These are phyloP conservation scores for Candida mesenterica DNA, from an alignment of 1,139 yeast genomes.

Conservation along the genomic window DNA sequence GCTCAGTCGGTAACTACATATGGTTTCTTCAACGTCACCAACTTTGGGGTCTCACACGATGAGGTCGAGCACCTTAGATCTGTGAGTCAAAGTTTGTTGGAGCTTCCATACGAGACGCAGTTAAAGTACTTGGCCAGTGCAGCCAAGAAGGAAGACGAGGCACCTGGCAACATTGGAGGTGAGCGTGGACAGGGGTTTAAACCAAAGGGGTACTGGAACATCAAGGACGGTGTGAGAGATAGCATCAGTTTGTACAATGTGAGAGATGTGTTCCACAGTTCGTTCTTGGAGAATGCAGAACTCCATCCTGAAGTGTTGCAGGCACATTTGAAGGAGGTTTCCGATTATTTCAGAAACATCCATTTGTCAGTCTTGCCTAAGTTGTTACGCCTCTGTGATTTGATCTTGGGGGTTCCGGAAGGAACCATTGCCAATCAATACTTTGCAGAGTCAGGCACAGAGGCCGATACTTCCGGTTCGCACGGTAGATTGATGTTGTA, in stretches of 20 bases:
- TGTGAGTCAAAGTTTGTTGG: slow-evolving; percentile 33
- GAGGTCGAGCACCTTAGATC: slow-evolving; percentile 29
- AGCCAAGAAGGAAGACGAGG: slow-evolving; percentile 12
- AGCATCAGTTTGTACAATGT: slow-evolving; percentile 41
- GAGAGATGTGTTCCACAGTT: slow-evolving; percentile 26
- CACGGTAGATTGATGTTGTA: slow-evolving; percentile 45
- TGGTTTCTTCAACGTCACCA: slow-evolving; percentile 43
- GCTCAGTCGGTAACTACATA: slow-evolving; percentile 36
- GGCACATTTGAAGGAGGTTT: slow-evolving; percentile 34
- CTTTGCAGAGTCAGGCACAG: slow-evolving; percentile 31
- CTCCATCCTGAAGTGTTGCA: slow-evolving; percentile 34
- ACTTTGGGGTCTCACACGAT: slow-evolving; percentile 31
- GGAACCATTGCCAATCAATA: slow-evolving; percentile 36
- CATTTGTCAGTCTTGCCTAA: slow-evolving; percentile 35
- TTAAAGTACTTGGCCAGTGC: slow-evolving; percentile 38
- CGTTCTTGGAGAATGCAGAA: slow-evolving; percentile 13
- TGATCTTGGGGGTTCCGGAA: slow-evolving; percentile 41
- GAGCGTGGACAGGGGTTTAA: slow-evolving; percentile 47
- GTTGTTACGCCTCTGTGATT: slow-evolving; percentile 36
- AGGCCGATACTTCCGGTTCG: slow-evolving; percentile 27
- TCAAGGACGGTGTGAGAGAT: slow-evolving; percentile 39
- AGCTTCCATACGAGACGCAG: slow-evolving; percentile 39
- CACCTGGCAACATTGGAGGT: slow-evolving; percentile 31
- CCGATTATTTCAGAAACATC: slow-evolving; percentile 33
- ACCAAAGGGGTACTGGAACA: slow-evolving; percentile 43